Percentiles rank a stretch among this genome's conserved stretches.
phyloP scores from a whole-genome alignment of 768 basidiomycete genomes.

The Suillus subluteus region DNA sequence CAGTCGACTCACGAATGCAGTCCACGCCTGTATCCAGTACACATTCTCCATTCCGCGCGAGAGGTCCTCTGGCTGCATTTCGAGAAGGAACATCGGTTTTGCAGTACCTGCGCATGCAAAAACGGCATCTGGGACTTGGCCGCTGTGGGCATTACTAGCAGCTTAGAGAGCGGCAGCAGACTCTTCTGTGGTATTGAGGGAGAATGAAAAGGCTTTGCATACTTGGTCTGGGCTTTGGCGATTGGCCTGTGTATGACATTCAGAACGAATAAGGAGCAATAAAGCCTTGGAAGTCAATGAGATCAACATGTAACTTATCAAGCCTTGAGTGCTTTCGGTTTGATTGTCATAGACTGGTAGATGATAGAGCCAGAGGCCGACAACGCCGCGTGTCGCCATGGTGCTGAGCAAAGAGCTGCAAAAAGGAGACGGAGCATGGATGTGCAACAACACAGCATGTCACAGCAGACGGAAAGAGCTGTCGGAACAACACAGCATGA shows the following conservation, averaged over 20 bases:
- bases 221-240: constrained; percentile 62
- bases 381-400: no score
- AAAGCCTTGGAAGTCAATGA: constrained; percentile 1
- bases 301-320: not conserved
- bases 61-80: constrained; percentile 63
- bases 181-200: constrained; percentile 53
- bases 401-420: no score
- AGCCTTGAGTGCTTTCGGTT: not conserved
- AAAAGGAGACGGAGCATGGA: no score
- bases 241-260: constrained; percentile 41
- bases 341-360: not conserved
- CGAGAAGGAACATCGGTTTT: constrained; percentile 75
- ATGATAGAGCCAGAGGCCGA: not conserved
- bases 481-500: no score
- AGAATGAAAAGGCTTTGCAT: constrained; percentile 67
- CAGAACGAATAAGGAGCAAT: not conserved
- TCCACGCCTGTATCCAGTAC: constrained; percentile 52
- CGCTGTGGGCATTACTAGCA: constrained; percentile 56
- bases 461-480: no score
- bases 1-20: constrained; percentile 46
- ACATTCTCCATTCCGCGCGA: constrained; percentile 57
- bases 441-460: no score
- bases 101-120: constrained; percentile 81
- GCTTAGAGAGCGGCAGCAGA: constrained; percentile 66
- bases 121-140: constrained; percentile 70